Base-by-base conservation (phyloP, 768 basidiomycete genomes). In the Coprinellus micaceus region DNA sequence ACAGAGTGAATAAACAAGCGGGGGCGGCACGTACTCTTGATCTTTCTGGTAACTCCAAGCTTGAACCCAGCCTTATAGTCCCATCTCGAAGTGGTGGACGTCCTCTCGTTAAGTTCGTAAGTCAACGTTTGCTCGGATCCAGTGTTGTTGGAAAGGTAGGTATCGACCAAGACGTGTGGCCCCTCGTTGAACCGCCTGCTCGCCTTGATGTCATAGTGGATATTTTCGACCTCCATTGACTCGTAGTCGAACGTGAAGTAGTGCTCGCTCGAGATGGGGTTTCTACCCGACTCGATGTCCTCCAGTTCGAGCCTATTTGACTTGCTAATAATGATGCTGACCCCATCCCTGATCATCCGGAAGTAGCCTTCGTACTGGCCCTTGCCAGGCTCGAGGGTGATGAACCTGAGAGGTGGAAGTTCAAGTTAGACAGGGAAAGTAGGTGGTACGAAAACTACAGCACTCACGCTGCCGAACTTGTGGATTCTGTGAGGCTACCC, bases 61-160 rank as follows among this genome's bases (percentile, higher is more conserved):
- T 29, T 48, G 22, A 48, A 5, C 4, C 28, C 46, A 11, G 11
- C 28, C 24, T 48, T 48, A 15, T 25, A 25, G 15, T 48, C 46
- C 46, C 46, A 48, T 25, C 24, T 48, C 15, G 28, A 48, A n/a
- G 46, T 48, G 6, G 22, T 25, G 7, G 46, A 5, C 10, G 46
- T 48, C 46, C 24, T 48, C 46, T 48, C 46, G 46, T 25, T 29
- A 4, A 48, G 11, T 22, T 48, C 46, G 46, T 48, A 48, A 22
- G 46, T 48, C 46, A 48, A 25, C 5, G 46, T 48, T n/a, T 48
- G 46, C 12, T 48, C 46, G 5, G 46, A 48, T 6, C 46, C 46
- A n/a, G 46, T 48, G n/a, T 48, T 22, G 24, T 48, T 48, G 19
- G 46, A 48, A n/a, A 48, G 28, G 24, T 25, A 48, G 46, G 46